Evolutionary conservation across 73 alveolate genomes (phyloP), one percentile per base, ranked within the genome.

Genomic region (Paramecium caudatum): DNA sequence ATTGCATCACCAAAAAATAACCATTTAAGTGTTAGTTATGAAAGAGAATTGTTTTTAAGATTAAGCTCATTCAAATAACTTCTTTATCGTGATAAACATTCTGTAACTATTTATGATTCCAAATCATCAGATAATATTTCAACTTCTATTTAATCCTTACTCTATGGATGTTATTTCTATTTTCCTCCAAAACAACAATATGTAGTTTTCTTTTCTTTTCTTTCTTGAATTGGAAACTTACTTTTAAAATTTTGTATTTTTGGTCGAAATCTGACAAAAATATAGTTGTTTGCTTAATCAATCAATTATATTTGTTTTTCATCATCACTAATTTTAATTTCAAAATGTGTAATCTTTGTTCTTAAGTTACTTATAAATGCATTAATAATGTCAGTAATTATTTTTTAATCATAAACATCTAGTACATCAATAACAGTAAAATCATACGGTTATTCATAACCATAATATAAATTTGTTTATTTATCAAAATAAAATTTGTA

Each of bases 371-470:
- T 55, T 19, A 55, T 55, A 55, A 55, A 55, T 9, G 46, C 30
- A 8, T 23, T 23, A 27, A 55, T 21, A 1, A 55, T 55, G 23
- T 19, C n/a, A 55, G 46, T 27, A 4, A 55, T 55, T 0, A 55
- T 19, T 16, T 55, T 43, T 55, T 55, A 27, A 23, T 55, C 17
- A 21, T 55, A 27, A 12, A 55, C 23, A 55, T 23, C 12, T 9
- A 55, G n/a, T 8, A 55, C 80, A 55, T 55, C 80, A 55, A 55
- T 55, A 23, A 55, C 80, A 23, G 80, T 55, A 23, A 55, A 55
- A 55, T 55, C 80, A 55, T 55, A 55, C 9, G 80, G 80, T 23
- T 55, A 55, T 55, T 55, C 23, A 21, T 55, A 55, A 9, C 80
- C 80, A 55, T 5, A 55, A 55, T 55, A 55, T 23, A 27, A 27